These are phyloP conservation scores for Alternaria sp. DNA, from an alignment of 2,329 filamentous ascomycete genomes.

Conservation along the genomic window DNA sequence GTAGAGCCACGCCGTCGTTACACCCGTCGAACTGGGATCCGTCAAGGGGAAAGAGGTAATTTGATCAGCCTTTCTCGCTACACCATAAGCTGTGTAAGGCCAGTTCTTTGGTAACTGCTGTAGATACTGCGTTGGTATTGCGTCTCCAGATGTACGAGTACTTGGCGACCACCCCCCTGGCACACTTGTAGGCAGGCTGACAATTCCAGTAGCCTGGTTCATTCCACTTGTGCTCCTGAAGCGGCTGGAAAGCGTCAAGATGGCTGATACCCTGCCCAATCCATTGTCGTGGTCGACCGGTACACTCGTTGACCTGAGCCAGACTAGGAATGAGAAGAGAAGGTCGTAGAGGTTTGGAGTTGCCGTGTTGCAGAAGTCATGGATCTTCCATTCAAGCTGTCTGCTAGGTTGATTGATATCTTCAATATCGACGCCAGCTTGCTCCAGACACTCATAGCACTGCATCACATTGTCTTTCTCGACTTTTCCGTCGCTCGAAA, in stretches of 20 bases:
- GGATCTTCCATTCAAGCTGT: conserved; percentile 4
- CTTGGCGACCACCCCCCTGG: not conserved
- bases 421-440: conserved; percentile 5
- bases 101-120: conserved; percentile 18
- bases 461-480: not conserved
- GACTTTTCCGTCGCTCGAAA: not conserved
- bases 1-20: conserved; percentile 14
- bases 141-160: not conserved
- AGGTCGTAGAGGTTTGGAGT: conserved; percentile 2
- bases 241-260: not conserved
- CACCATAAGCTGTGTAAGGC: conserved; percentile 21
- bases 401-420: not conserved
- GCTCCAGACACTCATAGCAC: conserved; percentile 12
- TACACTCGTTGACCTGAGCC: not conserved
- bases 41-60: conserved; percentile 9
- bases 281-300: not conserved
- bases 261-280: not conserved
- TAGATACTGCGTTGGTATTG: conserved; percentile 17
- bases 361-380: conserved; percentile 14
- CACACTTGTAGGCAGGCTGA: not conserved
- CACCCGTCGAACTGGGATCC: not conserved
- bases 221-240: conserved; percentile 1
- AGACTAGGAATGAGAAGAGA: not conserved
- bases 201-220: not conserved
- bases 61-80: not conserved